A percentile compares a stretch with the other conserved stretches of the same genome.
Evolutionary conservation across 140 eudicot species (phyloP).

Genomic region (Ambrosia hybrid): DNA sequence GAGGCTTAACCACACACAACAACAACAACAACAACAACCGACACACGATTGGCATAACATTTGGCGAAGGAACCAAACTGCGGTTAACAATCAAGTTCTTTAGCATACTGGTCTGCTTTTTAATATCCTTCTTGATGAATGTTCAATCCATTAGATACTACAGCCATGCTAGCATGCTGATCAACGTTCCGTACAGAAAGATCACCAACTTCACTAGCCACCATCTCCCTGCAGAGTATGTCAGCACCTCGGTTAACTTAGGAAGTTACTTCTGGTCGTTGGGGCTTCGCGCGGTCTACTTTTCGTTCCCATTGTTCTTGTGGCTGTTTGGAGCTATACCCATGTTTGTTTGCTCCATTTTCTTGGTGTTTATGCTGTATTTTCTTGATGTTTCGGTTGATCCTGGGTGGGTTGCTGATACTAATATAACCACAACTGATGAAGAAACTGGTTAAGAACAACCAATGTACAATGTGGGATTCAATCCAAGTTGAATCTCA

Average conservation of each 20-base stretch:
- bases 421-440: slow-evolving; percentile 3
- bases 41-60: slow-evolving; percentile 33
- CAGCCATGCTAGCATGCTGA: slow-evolving; percentile 81
- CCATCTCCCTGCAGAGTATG: slow-evolving; percentile 54
- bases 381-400: slow-evolving; percentile 62
- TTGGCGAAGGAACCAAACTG: slow-evolving; percentile 45
- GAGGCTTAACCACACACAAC: slow-evolving; percentile 31
- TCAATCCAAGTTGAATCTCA: slow-evolving; percentile 47
- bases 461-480: slow-evolving; percentile 14
- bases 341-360: slow-evolving; percentile 64
- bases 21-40: slow-evolving; percentile 2
- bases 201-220: slow-evolving; percentile 27
- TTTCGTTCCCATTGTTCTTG: slow-evolving; percentile 73
- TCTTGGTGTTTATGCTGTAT: slow-evolving; percentile 58
- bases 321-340: slow-evolving; percentile 92
- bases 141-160: slow-evolving; percentile 77
- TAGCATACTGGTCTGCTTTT: slow-evolving; percentile 70
- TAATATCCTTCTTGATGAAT: slow-evolving; percentile 62
- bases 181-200: slow-evolving; percentile 59
- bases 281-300: slow-evolving; percentile 77
- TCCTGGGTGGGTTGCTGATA: slow-evolving; percentile 29
- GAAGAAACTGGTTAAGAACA: slow-evolving; percentile 11
- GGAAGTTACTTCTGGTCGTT: slow-evolving; percentile 89
- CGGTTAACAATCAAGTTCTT: slow-evolving; percentile 61
- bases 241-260: slow-evolving; percentile 47